phyloP scores from a whole-genome alignment of 352 stramenopile genomes.

The Phytopythium chamaehyphon region DNA sequence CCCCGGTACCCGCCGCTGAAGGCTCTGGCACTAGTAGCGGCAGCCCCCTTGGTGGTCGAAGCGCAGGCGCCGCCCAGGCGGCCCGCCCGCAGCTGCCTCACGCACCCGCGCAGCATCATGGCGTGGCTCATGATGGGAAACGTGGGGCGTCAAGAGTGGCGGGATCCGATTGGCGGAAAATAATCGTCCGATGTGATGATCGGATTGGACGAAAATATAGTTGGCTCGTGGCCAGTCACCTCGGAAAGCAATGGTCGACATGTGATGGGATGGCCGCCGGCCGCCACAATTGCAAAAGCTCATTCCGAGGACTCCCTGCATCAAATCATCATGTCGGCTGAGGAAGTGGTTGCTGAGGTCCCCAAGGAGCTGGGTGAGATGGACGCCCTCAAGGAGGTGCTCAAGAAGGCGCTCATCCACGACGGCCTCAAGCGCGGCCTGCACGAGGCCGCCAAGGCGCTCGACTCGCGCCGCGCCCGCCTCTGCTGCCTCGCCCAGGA shows the following conservation, averaged over 20 bases:
- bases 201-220: too few relatives aligned
- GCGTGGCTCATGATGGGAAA: too few relatives aligned
- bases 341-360: constrained; percentile 90
- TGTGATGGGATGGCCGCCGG: not conserved
- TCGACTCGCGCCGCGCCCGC: constrained; percentile 96
- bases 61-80: too few relatives aligned
- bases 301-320: constrained; percentile 57
- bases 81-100: too few relatives aligned
- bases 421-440: constrained; percentile 98
- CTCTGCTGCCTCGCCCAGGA: constrained; percentile 99
- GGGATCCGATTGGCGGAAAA: not conserved
- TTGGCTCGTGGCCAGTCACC: not conserved
- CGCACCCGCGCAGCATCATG: too few relatives aligned
- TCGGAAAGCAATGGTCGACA: not conserved
- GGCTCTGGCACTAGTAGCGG: not conserved
- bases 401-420: constrained; percentile 99
- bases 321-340: constrained; percentile 80
- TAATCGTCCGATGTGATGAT: too few relatives aligned
- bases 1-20: constrained; percentile 7
- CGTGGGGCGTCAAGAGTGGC: too few relatives aligned
- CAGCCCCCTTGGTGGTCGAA: too few relatives aligned
- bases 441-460: constrained; percentile 98
- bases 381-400: constrained; percentile 97
- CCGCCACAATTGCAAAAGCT: constrained; percentile 16
- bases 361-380: constrained; percentile 95